phyloP scores from a whole-genome alignment of 164 flowering plant species.

The Vitis cinerea region DNA sequence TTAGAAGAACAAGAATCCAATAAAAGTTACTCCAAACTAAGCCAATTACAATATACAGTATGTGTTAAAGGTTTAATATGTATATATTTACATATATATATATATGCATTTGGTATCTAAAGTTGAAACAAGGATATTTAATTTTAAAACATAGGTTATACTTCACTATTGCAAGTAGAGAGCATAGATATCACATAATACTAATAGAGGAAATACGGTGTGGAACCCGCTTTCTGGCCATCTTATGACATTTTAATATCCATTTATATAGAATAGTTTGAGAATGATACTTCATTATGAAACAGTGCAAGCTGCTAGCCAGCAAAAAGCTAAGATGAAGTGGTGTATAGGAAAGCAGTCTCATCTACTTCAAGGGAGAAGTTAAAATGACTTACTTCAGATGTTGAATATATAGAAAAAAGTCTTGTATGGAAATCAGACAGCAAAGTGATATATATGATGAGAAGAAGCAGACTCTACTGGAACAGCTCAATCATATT shows the following conservation, averaged over 20 bases:
- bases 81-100: neutral
- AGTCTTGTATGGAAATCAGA: neutral
- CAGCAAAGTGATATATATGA: neutral
- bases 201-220: too few relatives aligned
- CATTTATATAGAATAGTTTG: neutral
- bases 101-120: neutral
- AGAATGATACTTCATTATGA: neutral
- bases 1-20: neutral
- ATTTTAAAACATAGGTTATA: too few relatives aligned
- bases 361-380: neutral
- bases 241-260: too few relatives aligned
- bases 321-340: neutral
- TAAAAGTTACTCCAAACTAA: neutral
- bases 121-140: neutral
- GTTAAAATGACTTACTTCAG: neutral
- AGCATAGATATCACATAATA: too few relatives aligned
- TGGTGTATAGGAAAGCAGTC: neutral
- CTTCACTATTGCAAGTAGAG: too few relatives aligned
- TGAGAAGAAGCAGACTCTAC: neutral
- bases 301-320: neutral
- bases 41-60: neutral
- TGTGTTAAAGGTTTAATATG: neutral
- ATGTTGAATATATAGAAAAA: neutral
- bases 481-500: neutral
- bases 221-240: too few relatives aligned